Base-by-base conservation (phyloP, 352 stramenopile genomes). In the Phytophthora ohioensis region DNA sequence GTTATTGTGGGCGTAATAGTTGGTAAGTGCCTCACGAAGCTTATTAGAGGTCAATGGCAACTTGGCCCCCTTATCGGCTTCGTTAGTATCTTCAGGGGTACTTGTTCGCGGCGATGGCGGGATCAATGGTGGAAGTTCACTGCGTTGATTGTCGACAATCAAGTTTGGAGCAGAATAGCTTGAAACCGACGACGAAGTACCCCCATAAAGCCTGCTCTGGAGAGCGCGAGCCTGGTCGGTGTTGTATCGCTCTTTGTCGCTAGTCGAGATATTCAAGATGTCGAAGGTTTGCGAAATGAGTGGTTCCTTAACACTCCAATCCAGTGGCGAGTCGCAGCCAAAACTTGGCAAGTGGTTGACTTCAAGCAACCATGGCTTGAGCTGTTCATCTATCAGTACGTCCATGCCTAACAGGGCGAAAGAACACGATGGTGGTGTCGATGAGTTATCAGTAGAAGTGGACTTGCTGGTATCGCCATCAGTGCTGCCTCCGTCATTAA, bases 301-400 rank as follows among this genome's bases (percentile, higher is more conserved):
- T 13, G 92, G 86, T 62, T 94, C 89, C 73, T 99, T 99, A 72
- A 99, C 96, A 58, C 94, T 89, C 83, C 87, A 91, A 76, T 99
- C 97, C 10, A 99, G 69, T 11, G 89, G 87, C 32, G 93, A 98
- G 66, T 99, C 97, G 51, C 95, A 98, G 3, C 89, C 94, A 80
- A 99, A 99, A 65, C 91, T 95, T 52, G 97, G 94, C 8, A 99
- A 57, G 69, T 99, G 95, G 72, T 99, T 99, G 32, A 99, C 97
- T 66, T 99, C 97, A 9, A 99, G 95, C 15, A 99, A 78, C 88
- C 92, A 98, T 5, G 97, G 96, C 62, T 98, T 98, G 0, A 99
- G 80, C 17, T 90, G 79, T 42, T 95, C 85, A 67, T 99, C 97
- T 5, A 99, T 82, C 47, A 99, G 93, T 35, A 99, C 93, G 69